Evolutionary conservation across 352 stramenopile genomes (phyloP).

Genomic region (Pythium guiyangense): DNA sequence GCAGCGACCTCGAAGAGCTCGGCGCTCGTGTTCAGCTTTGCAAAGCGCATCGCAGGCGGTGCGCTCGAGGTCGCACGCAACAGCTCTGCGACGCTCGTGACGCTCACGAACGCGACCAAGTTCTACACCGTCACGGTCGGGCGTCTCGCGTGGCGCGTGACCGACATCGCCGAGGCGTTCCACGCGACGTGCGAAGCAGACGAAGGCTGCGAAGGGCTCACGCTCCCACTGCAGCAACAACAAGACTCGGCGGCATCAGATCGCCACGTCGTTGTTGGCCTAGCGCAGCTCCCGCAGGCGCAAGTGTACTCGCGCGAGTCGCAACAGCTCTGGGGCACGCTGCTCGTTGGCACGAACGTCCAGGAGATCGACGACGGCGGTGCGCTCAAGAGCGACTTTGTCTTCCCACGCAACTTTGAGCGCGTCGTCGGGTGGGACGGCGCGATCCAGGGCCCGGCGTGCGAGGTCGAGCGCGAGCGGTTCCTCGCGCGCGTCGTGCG

Average conservation of each 20-base stretch:
- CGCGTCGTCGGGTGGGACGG: constrained; percentile 24
- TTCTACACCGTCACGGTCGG: constrained; percentile 44
- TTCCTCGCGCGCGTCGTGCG: constrained; percentile 39
- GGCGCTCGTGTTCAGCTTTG: constrained; percentile 53
- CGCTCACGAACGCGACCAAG: constrained; percentile 36
- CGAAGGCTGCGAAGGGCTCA: constrained; percentile 27
- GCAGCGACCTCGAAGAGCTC: constrained; percentile 22
- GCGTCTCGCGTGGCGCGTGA: constrained; percentile 30
- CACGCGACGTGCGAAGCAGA: constrained; percentile 11
- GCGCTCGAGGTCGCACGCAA: constrained; percentile 22
- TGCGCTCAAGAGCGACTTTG: constrained; percentile 48
- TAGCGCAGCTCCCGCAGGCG: constrained; percentile 21
- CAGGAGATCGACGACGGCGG: constrained; percentile 46
- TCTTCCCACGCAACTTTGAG: constrained; percentile 45
- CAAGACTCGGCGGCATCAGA: neutral
- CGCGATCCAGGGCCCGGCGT: constrained; percentile 23
- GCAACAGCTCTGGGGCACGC: constrained; percentile 19
- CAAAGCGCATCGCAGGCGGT: constrained; percentile 40
- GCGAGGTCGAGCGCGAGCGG: constrained; percentile 36
- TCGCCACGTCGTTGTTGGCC: constrained; percentile 26
- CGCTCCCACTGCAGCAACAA: constrained; percentile 10
- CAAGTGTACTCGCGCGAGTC: constrained; percentile 21
- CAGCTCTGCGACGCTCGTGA: constrained; percentile 18
- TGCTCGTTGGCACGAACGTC: constrained; percentile 37
- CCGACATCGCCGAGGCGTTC: constrained; percentile 27